Percentiles rank a stretch among this genome's conserved stretches.
Evolutionary conservation across 139 green algal genomes (phyloP).

Genomic region (Chlorella vulgaris): DNA sequence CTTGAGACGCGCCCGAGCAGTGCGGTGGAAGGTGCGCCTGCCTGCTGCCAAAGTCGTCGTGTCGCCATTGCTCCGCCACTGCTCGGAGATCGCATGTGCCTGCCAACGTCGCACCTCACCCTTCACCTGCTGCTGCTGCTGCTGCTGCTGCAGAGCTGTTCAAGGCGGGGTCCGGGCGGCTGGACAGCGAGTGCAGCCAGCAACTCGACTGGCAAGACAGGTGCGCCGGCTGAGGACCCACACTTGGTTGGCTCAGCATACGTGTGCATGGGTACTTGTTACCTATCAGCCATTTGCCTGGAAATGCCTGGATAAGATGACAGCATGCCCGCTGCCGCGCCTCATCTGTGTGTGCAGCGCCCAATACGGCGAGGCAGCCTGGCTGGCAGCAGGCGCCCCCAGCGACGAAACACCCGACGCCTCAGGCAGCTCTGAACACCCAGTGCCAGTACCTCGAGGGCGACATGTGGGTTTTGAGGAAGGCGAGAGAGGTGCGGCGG

Average conservation of each 20-base stretch:
- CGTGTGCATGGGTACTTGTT: neutral
- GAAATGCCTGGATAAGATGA: neutral
- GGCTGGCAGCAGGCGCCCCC: constrained; percentile 1
- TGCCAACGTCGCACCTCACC: neutral
- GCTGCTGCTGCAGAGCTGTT: constrained; percentile 23
- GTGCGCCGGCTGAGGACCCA: neutral
- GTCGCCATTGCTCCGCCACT: neutral
- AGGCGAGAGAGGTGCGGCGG: no score
- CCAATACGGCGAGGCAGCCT: constrained; percentile 5
- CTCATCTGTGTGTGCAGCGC: neutral
- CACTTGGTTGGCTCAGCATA: neutral
- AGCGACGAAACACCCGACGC: neutral
- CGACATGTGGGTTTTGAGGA: neutral
- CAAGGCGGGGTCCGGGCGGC: neutral
- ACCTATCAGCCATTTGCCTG: neutral
- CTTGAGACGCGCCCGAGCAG: neutral
- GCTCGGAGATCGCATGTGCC: neutral
- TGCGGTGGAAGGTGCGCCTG: neutral
- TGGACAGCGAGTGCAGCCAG: constrained; percentile 18
- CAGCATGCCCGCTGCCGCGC: neutral
- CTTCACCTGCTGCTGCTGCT: neutral
- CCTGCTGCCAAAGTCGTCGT: neutral
- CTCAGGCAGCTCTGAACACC: neutral
- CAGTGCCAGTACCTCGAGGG: neutral
- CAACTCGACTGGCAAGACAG: constrained; percentile 17